Evolutionary conservation across 75 land plant genomes (phyloP).

Genomic region (Adiantum capillusveneris): DNA sequence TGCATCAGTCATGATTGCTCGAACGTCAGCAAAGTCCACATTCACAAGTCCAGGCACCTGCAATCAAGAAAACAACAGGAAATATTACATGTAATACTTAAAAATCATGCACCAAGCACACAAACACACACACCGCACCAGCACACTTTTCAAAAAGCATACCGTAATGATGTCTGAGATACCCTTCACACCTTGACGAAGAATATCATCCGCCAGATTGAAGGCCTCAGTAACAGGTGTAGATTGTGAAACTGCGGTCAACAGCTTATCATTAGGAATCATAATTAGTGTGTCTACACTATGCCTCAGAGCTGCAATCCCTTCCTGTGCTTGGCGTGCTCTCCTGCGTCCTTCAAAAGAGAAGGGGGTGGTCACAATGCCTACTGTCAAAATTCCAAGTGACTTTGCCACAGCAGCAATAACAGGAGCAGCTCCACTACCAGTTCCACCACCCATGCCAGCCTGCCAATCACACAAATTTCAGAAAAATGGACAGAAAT

Average conservation of each 20-base stretch:
- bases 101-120: too few relatives aligned
- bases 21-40: constrained; percentile 46
- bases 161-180: constrained; percentile 97
- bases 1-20: constrained; percentile 38
- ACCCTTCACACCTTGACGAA: constrained; percentile 69
- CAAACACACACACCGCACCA: too few relatives aligned
- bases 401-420: constrained; percentile 23
- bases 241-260: constrained; percentile 17
- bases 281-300: constrained; percentile 19
- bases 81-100: too few relatives aligned
- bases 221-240: constrained; percentile 22
- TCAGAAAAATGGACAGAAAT: too few relatives aligned
- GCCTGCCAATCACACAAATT: constrained; percentile 5
- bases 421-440: constrained; percentile 24
- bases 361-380: constrained; percentile 23
- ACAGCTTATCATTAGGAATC: constrained; percentile 20
- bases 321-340: constrained; percentile 21
- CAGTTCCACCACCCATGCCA: constrained; percentile 29
- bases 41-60: constrained; percentile 41
- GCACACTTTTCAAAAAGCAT: too few relatives aligned
- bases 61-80: neutral
- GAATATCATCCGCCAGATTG: constrained; percentile 44
- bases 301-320: constrained; percentile 10
- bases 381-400: constrained; percentile 22
- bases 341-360: constrained; percentile 24